These are phyloP conservation scores for Agrocybe chaxingu DNA, from an alignment of 768 basidiomycete genomes.

Conservation along the genomic window DNA sequence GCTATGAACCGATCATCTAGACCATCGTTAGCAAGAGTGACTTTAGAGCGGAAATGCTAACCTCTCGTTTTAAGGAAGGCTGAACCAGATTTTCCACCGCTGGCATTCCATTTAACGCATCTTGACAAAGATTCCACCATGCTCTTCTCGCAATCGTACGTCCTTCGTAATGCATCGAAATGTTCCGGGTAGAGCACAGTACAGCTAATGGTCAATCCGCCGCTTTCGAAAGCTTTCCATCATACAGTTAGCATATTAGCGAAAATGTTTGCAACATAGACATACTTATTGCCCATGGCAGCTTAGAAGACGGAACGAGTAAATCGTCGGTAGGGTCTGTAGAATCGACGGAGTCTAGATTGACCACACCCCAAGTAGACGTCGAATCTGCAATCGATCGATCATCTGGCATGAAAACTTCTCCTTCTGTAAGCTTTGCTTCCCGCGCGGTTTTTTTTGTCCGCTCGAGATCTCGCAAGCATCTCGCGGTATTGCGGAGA, in stretches of 20 bases:
- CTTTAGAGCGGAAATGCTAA: conserved; percentile 21
- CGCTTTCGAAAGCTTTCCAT: conserved; percentile 79
- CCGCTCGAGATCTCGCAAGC: conserved; percentile 71
- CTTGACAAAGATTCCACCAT: conserved; percentile 92
- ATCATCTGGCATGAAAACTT: conserved; percentile 94
- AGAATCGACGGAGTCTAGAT: conserved; percentile 65
- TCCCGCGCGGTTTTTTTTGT: conserved; percentile 68
- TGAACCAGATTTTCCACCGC: conserved; percentile 94
- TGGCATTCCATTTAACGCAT: conserved; percentile 95
- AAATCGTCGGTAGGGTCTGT: conserved; percentile 76
- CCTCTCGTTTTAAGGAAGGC: conserved; percentile 96
- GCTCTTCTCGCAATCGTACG: conserved; percentile 91
- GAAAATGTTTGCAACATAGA: conserved; percentile 3
- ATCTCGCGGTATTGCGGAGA: conserved; percentile 83
- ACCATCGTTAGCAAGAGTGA: not conserved
- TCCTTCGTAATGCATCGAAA: conserved; percentile 89
- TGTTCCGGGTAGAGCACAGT: conserved; percentile 95
- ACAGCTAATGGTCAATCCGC: conserved; percentile 87
- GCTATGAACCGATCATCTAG: conserved; percentile 95
- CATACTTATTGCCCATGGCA: conserved; percentile 81
- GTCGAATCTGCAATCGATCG: conserved; percentile 75
- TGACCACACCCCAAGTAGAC: conserved; percentile 92
- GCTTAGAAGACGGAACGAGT: conserved; percentile 70
- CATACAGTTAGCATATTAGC: not conserved
- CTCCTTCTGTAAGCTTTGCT: conserved; percentile 59